These are phyloP conservation scores for Lactuca sativa DNA, from an alignment of 129 eudicot genomes.

Conservation along the genomic window DNA sequence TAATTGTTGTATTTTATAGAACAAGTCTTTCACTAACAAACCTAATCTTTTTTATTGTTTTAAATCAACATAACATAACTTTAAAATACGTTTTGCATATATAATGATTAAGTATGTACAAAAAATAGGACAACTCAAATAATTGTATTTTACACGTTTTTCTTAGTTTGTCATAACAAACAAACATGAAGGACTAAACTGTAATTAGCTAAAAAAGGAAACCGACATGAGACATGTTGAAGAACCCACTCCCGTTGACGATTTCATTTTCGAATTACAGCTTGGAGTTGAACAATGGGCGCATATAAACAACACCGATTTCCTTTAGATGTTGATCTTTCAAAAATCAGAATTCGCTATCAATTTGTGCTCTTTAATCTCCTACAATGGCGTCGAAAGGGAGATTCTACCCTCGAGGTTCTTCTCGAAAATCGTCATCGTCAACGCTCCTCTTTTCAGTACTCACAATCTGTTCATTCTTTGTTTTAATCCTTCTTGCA, in stretches of 20 bases:
- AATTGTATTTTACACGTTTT: neutral
- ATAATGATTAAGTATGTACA: too few relatives aligned
- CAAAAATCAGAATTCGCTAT: neutral
- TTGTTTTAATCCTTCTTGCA: slow-evolving; percentile 23
- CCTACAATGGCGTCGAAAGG: slow-evolving; percentile 28
- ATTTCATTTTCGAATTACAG: slow-evolving; percentile 11
- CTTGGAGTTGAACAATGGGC: neutral
- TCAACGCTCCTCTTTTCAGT: slow-evolving; percentile 27
- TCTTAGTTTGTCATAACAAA: neutral
- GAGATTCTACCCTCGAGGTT: slow-evolving; percentile 20
- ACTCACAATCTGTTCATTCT: slow-evolving; percentile 29
- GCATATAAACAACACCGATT: neutral
- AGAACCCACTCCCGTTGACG: slow-evolving; percentile 35
- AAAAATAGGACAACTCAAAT: too few relatives aligned
- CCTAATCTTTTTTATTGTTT: too few relatives aligned
- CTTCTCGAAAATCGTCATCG: slow-evolving; percentile 28
- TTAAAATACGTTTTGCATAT: too few relatives aligned
- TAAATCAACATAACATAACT: too few relatives aligned
- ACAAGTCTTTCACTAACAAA: too few relatives aligned
- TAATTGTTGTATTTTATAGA: too few relatives aligned
- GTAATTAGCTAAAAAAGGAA: slow-evolving; percentile 9
- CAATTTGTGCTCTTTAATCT: slow-evolving; percentile 1
- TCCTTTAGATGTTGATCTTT: neutral
- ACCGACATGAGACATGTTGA: slow-evolving; percentile 22
- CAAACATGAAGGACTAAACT: slow-evolving; percentile 8